Evolutionary conservation across 2,329 filamentous ascomycete genomes (phyloP).

Genomic region (Dactylellina leptospora): DNA sequence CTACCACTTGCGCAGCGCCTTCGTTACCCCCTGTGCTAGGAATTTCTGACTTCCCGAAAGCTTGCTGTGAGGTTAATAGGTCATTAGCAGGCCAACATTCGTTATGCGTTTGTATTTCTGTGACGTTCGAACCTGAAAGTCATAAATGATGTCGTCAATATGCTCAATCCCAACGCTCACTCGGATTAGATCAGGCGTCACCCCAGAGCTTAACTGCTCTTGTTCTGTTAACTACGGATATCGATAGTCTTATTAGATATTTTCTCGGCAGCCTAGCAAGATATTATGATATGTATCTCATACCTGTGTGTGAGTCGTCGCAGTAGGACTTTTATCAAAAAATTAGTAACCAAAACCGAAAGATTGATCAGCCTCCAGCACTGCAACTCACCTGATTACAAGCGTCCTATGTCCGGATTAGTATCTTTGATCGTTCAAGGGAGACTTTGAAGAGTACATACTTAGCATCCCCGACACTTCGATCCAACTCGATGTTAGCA

Average conservation of each 20-base stretch:
- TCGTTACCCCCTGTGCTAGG: conserved; percentile 26
- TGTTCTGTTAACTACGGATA: conserved; percentile 71
- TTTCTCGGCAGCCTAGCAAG: no score
- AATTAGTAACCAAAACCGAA: no score
- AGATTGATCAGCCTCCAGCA: no score
- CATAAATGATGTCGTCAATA: conserved; percentile 95
- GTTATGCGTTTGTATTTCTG: neutral
- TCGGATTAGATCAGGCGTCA: conserved; percentile 87
- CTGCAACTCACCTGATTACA: conserved; percentile 43
- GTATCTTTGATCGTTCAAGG: neutral
- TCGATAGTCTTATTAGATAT: no score
- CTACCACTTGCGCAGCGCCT: conserved; percentile 22
- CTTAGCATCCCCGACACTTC: conserved; percentile 90
- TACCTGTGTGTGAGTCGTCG: conserved; percentile 87
- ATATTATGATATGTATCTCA: neutral
- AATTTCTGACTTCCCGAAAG: conserved; percentile 51
- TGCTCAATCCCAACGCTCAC: conserved; percentile 96
- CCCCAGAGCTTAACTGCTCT: conserved; percentile 81
- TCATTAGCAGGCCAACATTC: neutral
- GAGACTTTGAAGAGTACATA: conserved; percentile 32
- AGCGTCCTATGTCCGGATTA: conserved; percentile 33
- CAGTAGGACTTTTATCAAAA: conserved; percentile 98
- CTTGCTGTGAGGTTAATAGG: conserved; percentile 44
- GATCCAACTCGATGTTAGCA: conserved; percentile 56
- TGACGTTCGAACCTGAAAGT: conserved; percentile 67